Evolutionary conservation across 1,284 basidiomycete genomes (phyloP).

Genomic region (Pascua sp.): DNA sequence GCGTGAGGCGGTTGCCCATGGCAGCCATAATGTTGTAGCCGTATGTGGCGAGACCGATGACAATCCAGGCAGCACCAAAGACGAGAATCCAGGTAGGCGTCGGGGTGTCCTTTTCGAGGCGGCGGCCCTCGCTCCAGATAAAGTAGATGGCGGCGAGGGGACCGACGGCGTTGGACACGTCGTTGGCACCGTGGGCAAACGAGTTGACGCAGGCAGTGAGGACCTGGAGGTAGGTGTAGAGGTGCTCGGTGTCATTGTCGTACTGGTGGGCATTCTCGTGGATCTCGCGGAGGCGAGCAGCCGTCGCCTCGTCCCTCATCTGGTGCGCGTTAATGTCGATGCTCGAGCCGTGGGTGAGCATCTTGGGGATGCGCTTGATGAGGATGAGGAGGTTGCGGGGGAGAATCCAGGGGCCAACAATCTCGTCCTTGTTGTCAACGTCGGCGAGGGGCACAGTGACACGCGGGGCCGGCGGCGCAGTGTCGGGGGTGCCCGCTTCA

Average conservation of each 20-base stretch:
- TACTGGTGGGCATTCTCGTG: constrained; percentile 50
- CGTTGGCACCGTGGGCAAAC: constrained; percentile 54
- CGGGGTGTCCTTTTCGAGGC: constrained; percentile 40
- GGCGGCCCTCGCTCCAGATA: constrained; percentile 45
- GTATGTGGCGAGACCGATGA: constrained; percentile 53
- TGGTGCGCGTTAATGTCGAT: constrained; percentile 39
- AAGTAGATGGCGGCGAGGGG: constrained; percentile 48
- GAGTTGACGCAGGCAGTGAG: constrained; percentile 55
- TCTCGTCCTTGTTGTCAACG: constrained; percentile 29
- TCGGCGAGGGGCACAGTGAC: constrained; percentile 23
- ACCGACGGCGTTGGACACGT: constrained; percentile 47
- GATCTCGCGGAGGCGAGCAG: constrained; percentile 43
- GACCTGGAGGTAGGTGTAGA: constrained; percentile 55
- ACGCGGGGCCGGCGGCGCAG: constrained; percentile 3
- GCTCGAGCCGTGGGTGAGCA: constrained; percentile 19
- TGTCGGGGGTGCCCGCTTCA: constrained; percentile 5
- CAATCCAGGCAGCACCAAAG: constrained; percentile 48
- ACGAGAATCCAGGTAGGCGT: constrained; percentile 53
- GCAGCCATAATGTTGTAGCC: constrained; percentile 49
- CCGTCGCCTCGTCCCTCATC: constrained; percentile 24
- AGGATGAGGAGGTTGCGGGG: constrained; percentile 51
- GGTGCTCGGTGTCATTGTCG: constrained; percentile 53
- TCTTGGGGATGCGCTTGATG: neutral
- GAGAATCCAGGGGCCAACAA: constrained; percentile 38
- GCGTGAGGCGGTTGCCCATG: constrained; percentile 53